These are phyloP conservation scores for Entonaema liquescens DNA, from an alignment of 495 filamentous ascomycete species.

Conservation along the genomic window DNA sequence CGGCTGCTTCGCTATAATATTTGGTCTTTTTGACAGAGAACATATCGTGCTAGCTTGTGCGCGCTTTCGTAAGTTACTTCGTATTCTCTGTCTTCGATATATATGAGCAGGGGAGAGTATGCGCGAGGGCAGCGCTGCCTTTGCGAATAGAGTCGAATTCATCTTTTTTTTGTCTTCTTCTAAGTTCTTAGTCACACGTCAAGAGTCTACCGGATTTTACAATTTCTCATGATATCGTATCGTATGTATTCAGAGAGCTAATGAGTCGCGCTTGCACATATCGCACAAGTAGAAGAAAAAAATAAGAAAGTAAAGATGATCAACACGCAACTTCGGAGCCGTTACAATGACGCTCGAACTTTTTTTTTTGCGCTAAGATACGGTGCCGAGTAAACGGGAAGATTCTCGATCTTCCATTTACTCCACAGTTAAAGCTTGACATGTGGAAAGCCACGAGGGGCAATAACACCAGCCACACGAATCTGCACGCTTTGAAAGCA, in stretches of 20 bases:
- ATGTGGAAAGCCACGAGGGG: conserved; percentile 20
- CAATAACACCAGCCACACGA: conserved; percentile 17
- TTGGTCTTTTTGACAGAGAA: conserved; percentile 26
- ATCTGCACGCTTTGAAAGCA: not conserved
- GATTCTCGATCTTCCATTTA: conserved; percentile 40
- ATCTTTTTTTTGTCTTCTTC: too few species aligned
- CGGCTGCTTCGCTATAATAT: conserved; percentile 1
- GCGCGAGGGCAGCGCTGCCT: conserved; percentile 60
- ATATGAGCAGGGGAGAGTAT: conserved; percentile 58
- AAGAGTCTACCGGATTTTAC: not conserved
- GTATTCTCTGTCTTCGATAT: conserved; percentile 55
- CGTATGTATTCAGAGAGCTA: not conserved
- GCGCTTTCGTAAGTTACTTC: conserved; percentile 45
- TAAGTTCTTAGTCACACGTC: conserved; percentile 25
- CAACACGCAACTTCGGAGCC: conserved; percentile 19
- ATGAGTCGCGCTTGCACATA: not conserved
- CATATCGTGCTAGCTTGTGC: conserved; percentile 44
- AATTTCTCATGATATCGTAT: conserved; percentile 27
- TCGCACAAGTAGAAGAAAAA: conserved; percentile 10
- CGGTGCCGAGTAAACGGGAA: conserved; percentile 46
- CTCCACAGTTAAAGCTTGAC: not conserved
- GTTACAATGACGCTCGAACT: conserved; percentile 46
- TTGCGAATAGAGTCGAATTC: conserved; percentile 61
- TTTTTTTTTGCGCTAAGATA: conserved; percentile 46
- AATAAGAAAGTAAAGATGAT: conserved; percentile 8